Base-by-base conservation (phyloP, 305 asterid species). In the Fraxinus greggii region DNA sequence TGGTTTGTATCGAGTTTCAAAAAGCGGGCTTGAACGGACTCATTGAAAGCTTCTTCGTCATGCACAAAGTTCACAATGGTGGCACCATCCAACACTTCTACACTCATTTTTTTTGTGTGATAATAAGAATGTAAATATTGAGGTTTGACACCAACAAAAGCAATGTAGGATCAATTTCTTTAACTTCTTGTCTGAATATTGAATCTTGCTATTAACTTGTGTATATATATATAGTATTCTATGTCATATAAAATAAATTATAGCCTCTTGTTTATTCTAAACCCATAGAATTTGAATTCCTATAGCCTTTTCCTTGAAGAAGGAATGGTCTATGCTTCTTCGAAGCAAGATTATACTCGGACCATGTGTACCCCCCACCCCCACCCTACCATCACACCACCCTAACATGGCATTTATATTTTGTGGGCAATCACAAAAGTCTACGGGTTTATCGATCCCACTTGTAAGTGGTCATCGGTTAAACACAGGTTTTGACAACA, bases 221-320 rank as follows among this genome's bases (percentile, higher is more conserved):
- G 63, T 5, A 32, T 72, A 72, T 32, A 72, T 32, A 29, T 72
- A 32, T 72, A 31, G 75, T 69, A 26, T 32, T 72, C 35, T 69
- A 4, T 26, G 15, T 31, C 45, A 32, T 7, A 31, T 3, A n/a
- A 3, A 2, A 32, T 72, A 72, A 72, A 17, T 17, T 31, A 32
- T 32, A 72, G 76, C 45, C 7, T 72, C 28, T 72, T 72, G 76
- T 72, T 32, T 72, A 31, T 15, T 72, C 76, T 33, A 72, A 32
- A 45, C 76, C 42, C 76, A 17, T 72, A 7, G 76, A 72, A 72
- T 72, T 72, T 72, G 45, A 72, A 72, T 32, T 72, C 42, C 45
- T 13, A 5, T 70, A 9, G 33, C 17, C 65, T n/a, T 56, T 56
- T 19, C 26, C 65, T 7, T 56, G 9, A 56, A 12, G 23, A 54